These are phyloP conservation scores for Glaciozyma antarctica DNA, from an alignment of 768 basidiomycete genomes.

Conservation along the genomic window DNA sequence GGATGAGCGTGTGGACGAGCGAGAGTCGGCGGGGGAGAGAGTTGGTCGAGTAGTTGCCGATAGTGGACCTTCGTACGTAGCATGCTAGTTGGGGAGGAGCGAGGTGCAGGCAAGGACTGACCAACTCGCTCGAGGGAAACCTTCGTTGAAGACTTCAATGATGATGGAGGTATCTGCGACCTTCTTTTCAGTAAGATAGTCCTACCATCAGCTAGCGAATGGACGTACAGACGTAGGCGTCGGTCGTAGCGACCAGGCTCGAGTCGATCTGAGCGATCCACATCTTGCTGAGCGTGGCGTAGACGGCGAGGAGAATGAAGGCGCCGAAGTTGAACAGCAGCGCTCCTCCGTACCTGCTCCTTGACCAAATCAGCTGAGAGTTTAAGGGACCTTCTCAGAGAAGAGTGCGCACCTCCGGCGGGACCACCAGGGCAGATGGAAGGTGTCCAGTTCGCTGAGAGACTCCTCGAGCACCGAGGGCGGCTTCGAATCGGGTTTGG, in stretches of 20 bases:
- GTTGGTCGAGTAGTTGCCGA: conserved; percentile 20
- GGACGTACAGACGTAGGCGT: conserved; percentile 7
- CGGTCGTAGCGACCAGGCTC: conserved; percentile 26
- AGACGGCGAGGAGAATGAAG: conserved; percentile 32
- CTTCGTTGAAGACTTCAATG: conserved; percentile 30
- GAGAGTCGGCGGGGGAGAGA: conserved; percentile 6
- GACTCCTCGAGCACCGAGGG: too few relatives aligned
- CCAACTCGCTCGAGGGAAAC: conserved; percentile 33
- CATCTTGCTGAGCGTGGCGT: conserved; percentile 30
- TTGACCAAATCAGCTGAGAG: too few relatives aligned
- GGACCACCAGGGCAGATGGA: too few relatives aligned
- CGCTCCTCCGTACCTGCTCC: conserved; percentile 15
- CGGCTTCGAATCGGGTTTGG: too few relatives aligned
- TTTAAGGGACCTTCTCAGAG: too few relatives aligned
- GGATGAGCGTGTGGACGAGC: conserved; percentile 26
- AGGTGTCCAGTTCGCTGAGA: too few relatives aligned
- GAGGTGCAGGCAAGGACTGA: conserved; percentile 16
- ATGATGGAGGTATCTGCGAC: conserved; percentile 22
- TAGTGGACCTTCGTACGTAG: conserved; percentile 7
- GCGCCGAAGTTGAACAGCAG: conserved; percentile 29
- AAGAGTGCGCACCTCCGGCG: too few relatives aligned
- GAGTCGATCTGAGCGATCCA: conserved; percentile 33
- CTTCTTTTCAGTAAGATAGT: neutral
- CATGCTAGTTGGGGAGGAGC: neutral
- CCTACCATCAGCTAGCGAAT: neutral